phyloP scores from a whole-genome alignment of 2,329 filamentous ascomycete genomes.

The Metarhizium brunneum region DNA sequence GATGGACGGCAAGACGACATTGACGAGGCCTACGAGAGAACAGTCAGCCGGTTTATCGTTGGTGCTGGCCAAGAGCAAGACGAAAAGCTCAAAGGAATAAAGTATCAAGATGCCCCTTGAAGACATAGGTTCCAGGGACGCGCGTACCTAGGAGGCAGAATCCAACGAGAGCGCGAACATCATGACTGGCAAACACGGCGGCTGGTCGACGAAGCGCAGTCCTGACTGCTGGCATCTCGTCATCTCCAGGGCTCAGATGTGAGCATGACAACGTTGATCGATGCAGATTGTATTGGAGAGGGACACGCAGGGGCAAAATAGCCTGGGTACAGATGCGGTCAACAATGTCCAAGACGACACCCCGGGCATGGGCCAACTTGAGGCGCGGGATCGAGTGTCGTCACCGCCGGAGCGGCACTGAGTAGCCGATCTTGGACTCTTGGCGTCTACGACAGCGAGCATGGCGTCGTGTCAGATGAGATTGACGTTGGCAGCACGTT shows the following conservation, averaged over 20 bases:
- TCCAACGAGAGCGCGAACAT: background rate
- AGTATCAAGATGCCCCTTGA: no score
- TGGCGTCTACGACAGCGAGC: background rate
- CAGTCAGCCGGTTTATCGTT: background rate
- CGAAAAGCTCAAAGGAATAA: no score
- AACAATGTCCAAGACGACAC: no score
- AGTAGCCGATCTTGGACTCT: background rate
- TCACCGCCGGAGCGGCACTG: background rate
- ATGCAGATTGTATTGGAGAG: no score
- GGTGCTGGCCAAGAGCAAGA: no score
- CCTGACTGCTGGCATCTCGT: background rate
- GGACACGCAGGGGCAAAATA: no score
- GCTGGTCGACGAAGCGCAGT: background rate
- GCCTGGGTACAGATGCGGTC: no score
- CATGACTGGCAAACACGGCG: background rate
- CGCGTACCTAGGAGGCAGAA: background rate
- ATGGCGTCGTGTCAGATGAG: background rate
- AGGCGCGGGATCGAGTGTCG: background rate
- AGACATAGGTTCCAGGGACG: no score
- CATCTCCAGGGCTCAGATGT: background rate
- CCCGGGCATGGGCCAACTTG: no score
- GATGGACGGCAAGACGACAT: constrained; percentile 19
- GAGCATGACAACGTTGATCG: background rate
- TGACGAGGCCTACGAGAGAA: constrained; percentile 18
- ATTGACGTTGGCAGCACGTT: background rate